Percentiles rank a stretch among this genome's conserved stretches.
Evolutionary conservation across 2,329 filamentous ascomycete species (phyloP).

Genomic region (Penicillium sp.): DNA sequence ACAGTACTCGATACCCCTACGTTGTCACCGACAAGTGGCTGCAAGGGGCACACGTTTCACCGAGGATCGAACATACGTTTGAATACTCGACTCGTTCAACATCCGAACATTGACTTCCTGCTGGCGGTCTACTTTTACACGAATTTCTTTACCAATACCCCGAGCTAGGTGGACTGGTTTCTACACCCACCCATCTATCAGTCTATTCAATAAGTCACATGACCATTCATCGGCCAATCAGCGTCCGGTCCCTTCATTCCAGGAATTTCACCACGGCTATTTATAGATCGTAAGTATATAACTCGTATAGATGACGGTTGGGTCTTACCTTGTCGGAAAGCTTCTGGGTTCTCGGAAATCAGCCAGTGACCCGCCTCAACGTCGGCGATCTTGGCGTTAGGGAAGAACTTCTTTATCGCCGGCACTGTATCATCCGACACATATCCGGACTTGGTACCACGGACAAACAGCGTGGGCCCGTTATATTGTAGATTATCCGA

Average conservation of each 20-base stretch:
- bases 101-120: neutral
- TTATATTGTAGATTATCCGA: constrained; percentile 68
- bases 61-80: neutral
- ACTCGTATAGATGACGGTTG: neutral
- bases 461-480: constrained; percentile 77
- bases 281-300: constrained; percentile 12
- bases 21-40: neutral
- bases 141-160: too few species aligned
- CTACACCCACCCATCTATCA: neutral
- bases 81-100: neutral
- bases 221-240: neutral
- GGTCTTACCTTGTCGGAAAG: constrained; percentile 39
- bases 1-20: neutral
- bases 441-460: constrained; percentile 44
- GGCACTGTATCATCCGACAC: constrained; percentile 43
- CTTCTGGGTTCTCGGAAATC: constrained; percentile 47
- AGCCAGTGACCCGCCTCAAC: constrained; percentile 48
- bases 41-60: neutral
- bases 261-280: constrained; percentile 39
- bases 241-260: constrained; percentile 10
- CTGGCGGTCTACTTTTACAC: neutral
- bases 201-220: neutral
- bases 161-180: neutral
- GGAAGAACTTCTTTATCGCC: constrained; percentile 45
- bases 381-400: constrained; percentile 41